A percentile compares a stretch with the other conserved stretches of the same genome.
phyloP scores from a whole-genome alignment of 495 filamentous ascomycete genomes.

The Aspergillus indologenus region DNA sequence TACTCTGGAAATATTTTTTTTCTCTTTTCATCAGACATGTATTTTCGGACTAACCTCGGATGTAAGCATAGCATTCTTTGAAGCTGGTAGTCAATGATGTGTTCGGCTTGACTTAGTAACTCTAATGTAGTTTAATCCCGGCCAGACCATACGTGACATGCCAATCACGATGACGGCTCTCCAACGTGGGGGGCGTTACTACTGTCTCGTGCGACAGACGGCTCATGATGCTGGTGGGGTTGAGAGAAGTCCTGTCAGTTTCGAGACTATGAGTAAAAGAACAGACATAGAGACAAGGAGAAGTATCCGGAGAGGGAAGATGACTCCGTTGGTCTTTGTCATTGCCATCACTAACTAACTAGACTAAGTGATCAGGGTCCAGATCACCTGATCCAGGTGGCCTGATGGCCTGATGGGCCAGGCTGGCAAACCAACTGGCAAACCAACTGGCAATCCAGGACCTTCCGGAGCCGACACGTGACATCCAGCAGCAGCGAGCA shows the following conservation, averaged over 20 bases:
- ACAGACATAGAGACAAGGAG: neutral
- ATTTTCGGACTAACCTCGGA: neutral
- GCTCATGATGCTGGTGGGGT: neutral
- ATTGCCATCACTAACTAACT: neutral
- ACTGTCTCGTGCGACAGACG: neutral
- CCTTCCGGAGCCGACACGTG: neutral
- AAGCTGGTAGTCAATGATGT: neutral
- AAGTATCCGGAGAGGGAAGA: neutral
- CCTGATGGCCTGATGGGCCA: neutral
- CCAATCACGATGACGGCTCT: neutral
- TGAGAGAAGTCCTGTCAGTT: neutral
- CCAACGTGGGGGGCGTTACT: neutral
- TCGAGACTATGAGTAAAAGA: neutral
- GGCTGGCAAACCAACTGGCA: too few species aligned
- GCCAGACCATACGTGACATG: neutral
- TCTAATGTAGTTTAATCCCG: slow-evolving; percentile 1
- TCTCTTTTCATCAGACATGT: neutral
- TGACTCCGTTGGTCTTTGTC: neutral
- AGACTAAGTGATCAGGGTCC: neutral
- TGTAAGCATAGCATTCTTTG: neutral
- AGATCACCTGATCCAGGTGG: neutral
- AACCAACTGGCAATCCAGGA: too few species aligned
- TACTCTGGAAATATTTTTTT: neutral
- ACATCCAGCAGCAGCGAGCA: neutral
- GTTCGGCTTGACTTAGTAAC: neutral